Percentiles rank a stretch among this genome's conserved stretches.
phyloP scores from a whole-genome alignment of 805 yeast genomes.

The Zygoascus flipseniorum region DNA sequence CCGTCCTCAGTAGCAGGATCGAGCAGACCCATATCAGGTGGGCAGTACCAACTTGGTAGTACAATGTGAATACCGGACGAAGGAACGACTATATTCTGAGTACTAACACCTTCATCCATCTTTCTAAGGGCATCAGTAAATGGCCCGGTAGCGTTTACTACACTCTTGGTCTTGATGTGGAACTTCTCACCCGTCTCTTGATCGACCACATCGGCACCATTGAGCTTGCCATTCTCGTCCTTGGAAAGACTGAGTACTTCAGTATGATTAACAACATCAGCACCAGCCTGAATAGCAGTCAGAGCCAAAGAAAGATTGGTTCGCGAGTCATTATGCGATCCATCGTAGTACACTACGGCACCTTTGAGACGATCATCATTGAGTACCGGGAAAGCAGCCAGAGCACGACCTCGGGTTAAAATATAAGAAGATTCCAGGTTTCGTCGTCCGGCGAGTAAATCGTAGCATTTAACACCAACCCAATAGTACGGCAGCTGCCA shows the following conservation, averaged over 20 bases:
- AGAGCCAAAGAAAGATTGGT: conserved; percentile 80
- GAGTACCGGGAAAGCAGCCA: conserved; percentile 77
- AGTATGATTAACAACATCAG: conserved; percentile 80
- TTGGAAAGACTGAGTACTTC: conserved; percentile 72
- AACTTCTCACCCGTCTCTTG: conserved; percentile 41
- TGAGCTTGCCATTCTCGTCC: conserved; percentile 50
- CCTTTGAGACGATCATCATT: conserved; percentile 75
- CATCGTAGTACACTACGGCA: conserved; percentile 90
- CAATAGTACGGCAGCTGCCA: conserved; percentile 96
- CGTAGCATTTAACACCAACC: conserved; percentile 86
- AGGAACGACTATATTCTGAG: conserved; percentile 73
- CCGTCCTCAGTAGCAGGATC: conserved; percentile 94
- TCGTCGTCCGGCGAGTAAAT: conserved; percentile 83
- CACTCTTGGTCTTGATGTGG: conserved; percentile 57
- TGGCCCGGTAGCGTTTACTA: conserved; percentile 94
- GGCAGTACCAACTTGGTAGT: conserved; percentile 87
- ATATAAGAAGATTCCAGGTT: conserved; percentile 73
- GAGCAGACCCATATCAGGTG: conserved; percentile 75
- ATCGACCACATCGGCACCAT: conserved; percentile 72
- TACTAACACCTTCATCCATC: conserved; percentile 53
- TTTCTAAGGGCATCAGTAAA: conserved; percentile 76
- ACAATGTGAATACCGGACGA: conserved; percentile 90
- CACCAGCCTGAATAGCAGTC: conserved; percentile 81
- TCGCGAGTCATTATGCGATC: conserved; percentile 87
- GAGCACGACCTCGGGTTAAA: conserved; percentile 55